phyloP scores from a whole-genome alignment of 345 rosid genomes.

The Citrus glauca region DNA sequence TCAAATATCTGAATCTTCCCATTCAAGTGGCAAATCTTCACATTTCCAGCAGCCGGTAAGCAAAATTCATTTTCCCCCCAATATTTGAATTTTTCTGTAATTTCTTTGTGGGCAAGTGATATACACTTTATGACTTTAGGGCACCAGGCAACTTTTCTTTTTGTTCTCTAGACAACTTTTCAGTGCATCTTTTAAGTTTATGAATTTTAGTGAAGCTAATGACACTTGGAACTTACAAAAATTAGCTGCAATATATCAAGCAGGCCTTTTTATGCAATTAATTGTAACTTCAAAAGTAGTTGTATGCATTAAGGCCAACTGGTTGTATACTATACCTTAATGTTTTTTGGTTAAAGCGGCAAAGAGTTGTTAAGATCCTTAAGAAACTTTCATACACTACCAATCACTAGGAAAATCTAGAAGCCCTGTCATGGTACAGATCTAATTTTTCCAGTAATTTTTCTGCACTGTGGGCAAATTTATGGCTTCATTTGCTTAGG shows the following conservation, averaged over 20 bases:
- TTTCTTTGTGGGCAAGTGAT: background rate
- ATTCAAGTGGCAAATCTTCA: slow-evolving; percentile 68
- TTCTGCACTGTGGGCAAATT: background rate
- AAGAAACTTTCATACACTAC: background rate
- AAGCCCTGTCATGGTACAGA: no score
- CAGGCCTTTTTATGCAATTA: background rate
- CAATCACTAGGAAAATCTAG: background rate
- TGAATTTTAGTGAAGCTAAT: slow-evolving; percentile 1
- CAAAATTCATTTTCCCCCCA: slow-evolving; percentile 8
- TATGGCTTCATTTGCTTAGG: background rate
- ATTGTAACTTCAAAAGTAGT: background rate
- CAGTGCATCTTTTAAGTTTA: slow-evolving; percentile 1
- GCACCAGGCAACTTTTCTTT: background rate
- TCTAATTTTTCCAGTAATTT: background rate
- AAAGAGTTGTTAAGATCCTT: background rate
- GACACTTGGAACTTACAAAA: background rate
- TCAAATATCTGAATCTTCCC: slow-evolving; percentile 53
- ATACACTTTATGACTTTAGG: slow-evolving; percentile 3
- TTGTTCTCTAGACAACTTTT: background rate
- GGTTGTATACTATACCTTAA: background rate
- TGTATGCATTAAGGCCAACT: background rate
- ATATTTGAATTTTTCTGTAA: background rate
- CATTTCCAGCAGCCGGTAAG: slow-evolving; percentile 62
- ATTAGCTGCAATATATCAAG: slow-evolving; percentile 10
- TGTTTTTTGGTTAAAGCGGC: background rate